Conservation (phyloP, 108 stramenopile species). For the Skeletonema marinoi region DNA sequence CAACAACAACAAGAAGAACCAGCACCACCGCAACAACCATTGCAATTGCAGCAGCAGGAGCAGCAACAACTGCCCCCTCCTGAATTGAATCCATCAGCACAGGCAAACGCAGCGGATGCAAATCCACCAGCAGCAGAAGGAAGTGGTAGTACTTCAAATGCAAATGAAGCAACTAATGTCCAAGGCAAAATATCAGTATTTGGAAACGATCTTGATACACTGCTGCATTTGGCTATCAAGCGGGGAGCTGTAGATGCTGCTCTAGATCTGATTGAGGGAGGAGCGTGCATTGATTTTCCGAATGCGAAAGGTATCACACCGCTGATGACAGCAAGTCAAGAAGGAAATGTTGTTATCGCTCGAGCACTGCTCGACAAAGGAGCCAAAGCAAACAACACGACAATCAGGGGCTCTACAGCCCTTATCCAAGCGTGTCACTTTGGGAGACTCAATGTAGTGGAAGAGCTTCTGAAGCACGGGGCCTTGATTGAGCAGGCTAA, state of each 20-base stretch:
- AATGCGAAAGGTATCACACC: constrained; percentile 75
- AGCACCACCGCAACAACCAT: not conserved
- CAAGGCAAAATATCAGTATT: constrained; percentile 15
- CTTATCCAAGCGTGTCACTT: constrained; percentile 87
- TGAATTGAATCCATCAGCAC: not conserved
- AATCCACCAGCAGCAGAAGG: not conserved
- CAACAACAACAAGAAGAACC: not conserved
- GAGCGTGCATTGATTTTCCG: constrained; percentile 40
- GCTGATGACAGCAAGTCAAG: constrained; percentile 77
- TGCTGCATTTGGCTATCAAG: constrained; percentile 56
- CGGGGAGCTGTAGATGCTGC: constrained; percentile 41
- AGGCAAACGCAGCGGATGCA: not conserved
- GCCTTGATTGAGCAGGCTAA: constrained; percentile 75
- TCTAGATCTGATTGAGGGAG: constrained; percentile 39
- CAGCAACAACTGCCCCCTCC: not conserved
- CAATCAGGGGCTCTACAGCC: constrained; percentile 70
- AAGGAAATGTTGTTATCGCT: constrained; percentile 68
- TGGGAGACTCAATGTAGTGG: constrained; percentile 67
- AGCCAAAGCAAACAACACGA: constrained; percentile 46
- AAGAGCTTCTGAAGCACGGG: constrained; percentile 56
- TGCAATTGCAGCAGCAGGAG: not conserved
- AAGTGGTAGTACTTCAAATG: not conserved
- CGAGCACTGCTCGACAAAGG: constrained; percentile 56
- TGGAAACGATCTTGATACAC: constrained; percentile 50
- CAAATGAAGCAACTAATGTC: not conserved